Percentiles rank a stretch among this genome's conserved stretches.
phyloP scores from a whole-genome alignment of 2,329 filamentous ascomycete species.

The Didymella exigua region DNA sequence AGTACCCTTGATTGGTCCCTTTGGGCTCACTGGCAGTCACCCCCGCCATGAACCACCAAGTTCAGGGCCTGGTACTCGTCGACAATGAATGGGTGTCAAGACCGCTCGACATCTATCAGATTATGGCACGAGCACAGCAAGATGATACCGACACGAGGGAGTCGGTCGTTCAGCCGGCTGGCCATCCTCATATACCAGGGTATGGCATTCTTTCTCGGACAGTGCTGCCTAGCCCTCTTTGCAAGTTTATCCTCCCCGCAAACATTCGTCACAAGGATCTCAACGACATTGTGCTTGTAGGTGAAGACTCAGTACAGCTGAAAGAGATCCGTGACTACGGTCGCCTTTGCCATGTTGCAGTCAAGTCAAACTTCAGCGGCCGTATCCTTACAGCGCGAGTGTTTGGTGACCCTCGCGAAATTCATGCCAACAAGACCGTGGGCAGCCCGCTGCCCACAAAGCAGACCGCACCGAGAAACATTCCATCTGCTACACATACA shows the following conservation, averaged over 20 bases:
- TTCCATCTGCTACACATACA: slow-evolving; percentile 28
- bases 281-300: slow-evolving; percentile 87
- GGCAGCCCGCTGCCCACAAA: slow-evolving; percentile 31
- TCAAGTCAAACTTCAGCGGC: slow-evolving; percentile 77
- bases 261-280: slow-evolving; percentile 70
- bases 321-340: slow-evolving; percentile 73
- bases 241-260: slow-evolving; percentile 80
- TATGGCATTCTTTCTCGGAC: slow-evolving; percentile 81
- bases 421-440: slow-evolving; percentile 18
- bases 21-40: background rate
- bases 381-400: slow-evolving; percentile 80
- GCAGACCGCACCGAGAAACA: slow-evolving; percentile 18
- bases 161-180: slow-evolving; percentile 34
- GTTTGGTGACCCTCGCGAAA: slow-evolving; percentile 60
- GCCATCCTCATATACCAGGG: slow-evolving; percentile 52
- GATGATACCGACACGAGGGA: slow-evolving; percentile 35
- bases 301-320: slow-evolving; percentile 81
- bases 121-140: slow-evolving; percentile 46
- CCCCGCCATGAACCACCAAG: slow-evolving; percentile 35
- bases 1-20: background rate
- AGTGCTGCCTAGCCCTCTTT: slow-evolving; percentile 74
- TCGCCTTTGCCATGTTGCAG: slow-evolving; percentile 75
- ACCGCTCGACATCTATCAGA: slow-evolving; percentile 49
- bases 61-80: slow-evolving; percentile 35
- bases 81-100: slow-evolving; percentile 45